Percentiles rank a stretch among this genome's conserved stretches.
These are phyloP conservation scores for Purshia tridentata DNA, from an alignment of 306 rosid genomes.

Conservation along the genomic window DNA sequence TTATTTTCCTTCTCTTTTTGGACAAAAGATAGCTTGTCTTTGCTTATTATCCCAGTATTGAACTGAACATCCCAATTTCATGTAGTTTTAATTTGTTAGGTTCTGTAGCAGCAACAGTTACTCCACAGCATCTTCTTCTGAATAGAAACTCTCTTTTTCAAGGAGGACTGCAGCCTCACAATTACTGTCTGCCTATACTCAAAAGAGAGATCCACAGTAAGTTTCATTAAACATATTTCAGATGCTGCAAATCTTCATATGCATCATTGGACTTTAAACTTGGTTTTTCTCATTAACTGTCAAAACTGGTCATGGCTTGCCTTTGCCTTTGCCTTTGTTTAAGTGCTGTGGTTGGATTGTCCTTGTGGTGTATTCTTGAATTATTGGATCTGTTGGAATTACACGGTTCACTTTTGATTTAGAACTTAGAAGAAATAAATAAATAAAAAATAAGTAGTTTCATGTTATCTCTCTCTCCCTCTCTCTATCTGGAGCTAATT, in stretches of 20 bases:
- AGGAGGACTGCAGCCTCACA: constrained; percentile 94
- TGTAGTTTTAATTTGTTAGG: constrained; percentile 41
- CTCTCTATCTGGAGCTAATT: constrained; percentile 10
- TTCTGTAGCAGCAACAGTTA: constrained; percentile 75
- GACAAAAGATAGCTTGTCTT: background rate
- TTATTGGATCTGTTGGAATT: background rate
- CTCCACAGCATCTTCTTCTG: constrained; percentile 88
- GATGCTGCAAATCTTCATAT: background rate
- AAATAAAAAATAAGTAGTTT: background rate
- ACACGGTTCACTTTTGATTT: background rate
- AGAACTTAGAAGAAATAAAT: background rate
- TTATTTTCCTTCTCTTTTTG: constrained; percentile 1
- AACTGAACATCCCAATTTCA: background rate
- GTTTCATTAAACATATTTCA: constrained; percentile 26
- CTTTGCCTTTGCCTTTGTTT: background rate
- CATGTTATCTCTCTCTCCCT: constrained; percentile 13
- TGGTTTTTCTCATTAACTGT: background rate
- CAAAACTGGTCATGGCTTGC: too few species aligned
- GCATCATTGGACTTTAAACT: background rate
- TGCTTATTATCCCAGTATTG: background rate
- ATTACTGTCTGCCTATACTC: constrained; percentile 80
- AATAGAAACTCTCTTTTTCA: constrained; percentile 83
- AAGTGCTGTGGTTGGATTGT: background rate
- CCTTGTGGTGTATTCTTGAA: background rate
- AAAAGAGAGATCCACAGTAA: constrained; percentile 83